Evolutionary conservation across 2,329 filamentous ascomycete genomes (phyloP).

Genomic region (Cladobotryum protrusum): DNA sequence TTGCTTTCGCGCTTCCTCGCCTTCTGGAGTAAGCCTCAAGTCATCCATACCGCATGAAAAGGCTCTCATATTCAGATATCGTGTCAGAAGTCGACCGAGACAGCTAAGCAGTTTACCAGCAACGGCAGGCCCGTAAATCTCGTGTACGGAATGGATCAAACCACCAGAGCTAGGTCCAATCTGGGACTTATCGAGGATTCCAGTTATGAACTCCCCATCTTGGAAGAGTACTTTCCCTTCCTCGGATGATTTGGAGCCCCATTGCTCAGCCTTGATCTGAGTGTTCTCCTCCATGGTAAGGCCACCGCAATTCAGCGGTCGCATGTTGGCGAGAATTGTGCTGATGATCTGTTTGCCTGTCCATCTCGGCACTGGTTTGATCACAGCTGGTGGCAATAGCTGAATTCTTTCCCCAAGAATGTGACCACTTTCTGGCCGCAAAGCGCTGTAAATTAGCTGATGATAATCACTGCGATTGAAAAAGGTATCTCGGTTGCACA

Average conservation of each 20-base stretch:
- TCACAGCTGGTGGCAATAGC: constrained; percentile 71
- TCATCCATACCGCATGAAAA: constrained; percentile 98
- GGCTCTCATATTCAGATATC: constrained; percentile 85
- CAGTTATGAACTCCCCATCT: constrained; percentile 79
- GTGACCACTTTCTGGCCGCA: constrained; percentile 86
- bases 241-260: constrained; percentile 63
- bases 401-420: constrained; percentile 77
- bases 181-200: constrained; percentile 93
- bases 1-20: constrained; percentile 64
- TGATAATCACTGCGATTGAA: constrained; percentile 86
- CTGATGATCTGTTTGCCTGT: constrained; percentile 95
- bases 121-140: constrained; percentile 80
- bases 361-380: constrained; percentile 79
- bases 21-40: constrained; percentile 72
- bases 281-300: constrained; percentile 75
- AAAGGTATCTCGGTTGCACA: constrained; percentile 88
- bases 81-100: constrained; percentile 80
- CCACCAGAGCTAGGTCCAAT: constrained; percentile 83
- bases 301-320: constrained; percentile 66
- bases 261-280: constrained; percentile 70
- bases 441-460: constrained; percentile 82
- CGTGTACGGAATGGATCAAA: constrained; percentile 85
- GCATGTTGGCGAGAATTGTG: constrained; percentile 88
- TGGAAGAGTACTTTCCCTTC: constrained; percentile 78
- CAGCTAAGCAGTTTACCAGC: constrained; percentile 86